Evolutionary conservation across 306 rosid species (phyloP).

Genomic region (Arachis hypogaea): DNA sequence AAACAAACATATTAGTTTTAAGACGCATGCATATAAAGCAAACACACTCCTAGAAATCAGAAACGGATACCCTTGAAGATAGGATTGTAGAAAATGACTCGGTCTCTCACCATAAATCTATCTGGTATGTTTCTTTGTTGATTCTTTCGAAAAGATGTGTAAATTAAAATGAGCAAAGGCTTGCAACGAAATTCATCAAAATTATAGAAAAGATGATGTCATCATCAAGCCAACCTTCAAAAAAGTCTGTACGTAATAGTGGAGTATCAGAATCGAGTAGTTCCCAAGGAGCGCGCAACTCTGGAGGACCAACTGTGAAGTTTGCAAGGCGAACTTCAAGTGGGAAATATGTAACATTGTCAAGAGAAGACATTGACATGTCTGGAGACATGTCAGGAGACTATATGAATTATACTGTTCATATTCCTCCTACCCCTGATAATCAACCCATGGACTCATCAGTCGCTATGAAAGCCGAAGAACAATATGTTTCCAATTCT

Average conservation of each 20-base stretch:
- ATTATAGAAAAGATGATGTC: slow-evolving; percentile 52
- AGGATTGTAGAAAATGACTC: slow-evolving; percentile 38
- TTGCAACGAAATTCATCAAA: neutral
- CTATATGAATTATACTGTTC: slow-evolving; percentile 87
- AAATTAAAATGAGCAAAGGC: neutral
- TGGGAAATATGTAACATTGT: slow-evolving; percentile 74
- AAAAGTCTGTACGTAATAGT: slow-evolving; percentile 54
- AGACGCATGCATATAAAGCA: slow-evolving; percentile 19
- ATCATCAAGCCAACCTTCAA: slow-evolving; percentile 55
- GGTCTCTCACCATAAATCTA: slow-evolving; percentile 49
- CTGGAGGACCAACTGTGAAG: slow-evolving; percentile 62
- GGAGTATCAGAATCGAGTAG: slow-evolving; percentile 54
- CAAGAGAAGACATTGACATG: slow-evolving; percentile 89
- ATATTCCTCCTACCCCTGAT: slow-evolving; percentile 88
- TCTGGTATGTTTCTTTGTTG: neutral
- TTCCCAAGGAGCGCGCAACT: slow-evolving; percentile 47
- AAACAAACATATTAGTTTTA: no score
- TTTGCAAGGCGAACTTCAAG: slow-evolving; percentile 89
- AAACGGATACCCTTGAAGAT: slow-evolving; percentile 32
- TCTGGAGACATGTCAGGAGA: slow-evolving; percentile 72
- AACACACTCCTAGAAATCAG: slow-evolving; percentile 53
- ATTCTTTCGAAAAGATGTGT: neutral
- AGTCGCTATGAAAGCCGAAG: slow-evolving; percentile 82
- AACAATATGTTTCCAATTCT: slow-evolving; percentile 86
- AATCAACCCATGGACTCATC: slow-evolving; percentile 82